phyloP scores from a whole-genome alignment of 2,329 filamentous ascomycete genomes.

The Rhinocladiella mackenziei region DNA sequence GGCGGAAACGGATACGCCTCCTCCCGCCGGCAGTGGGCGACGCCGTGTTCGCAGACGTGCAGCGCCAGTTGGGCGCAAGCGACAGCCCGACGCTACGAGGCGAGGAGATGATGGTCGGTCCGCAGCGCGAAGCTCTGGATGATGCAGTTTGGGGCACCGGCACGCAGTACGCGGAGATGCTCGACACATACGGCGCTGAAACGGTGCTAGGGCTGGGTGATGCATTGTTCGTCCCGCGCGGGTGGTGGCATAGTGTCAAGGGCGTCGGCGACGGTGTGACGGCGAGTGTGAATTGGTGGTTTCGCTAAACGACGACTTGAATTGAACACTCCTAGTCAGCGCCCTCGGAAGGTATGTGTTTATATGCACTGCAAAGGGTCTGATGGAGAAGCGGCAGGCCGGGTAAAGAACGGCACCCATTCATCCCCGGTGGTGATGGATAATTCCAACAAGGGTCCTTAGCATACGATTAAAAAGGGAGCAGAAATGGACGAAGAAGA shows the following conservation, averaged over 20 bases:
- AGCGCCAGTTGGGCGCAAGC: conserved; percentile 32
- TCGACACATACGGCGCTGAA: conserved; percentile 42
- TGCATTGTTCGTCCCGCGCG: conserved; percentile 71
- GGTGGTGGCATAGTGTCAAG: conserved; percentile 83
- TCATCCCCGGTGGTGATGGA: no score
- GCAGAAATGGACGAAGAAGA: no score
- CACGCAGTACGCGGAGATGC: conserved; percentile 25
- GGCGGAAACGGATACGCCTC: conserved; percentile 69
- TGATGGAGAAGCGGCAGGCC: no score
- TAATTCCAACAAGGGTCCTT: no score
- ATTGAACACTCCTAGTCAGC: no score
- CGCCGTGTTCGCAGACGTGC: conserved; percentile 57
- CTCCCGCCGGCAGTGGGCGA: conserved; percentile 62
- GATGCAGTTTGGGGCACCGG: conserved; percentile 63
- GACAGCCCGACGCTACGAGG: conserved; percentile 56
- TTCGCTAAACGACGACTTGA: no score
- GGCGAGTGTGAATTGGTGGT: conserved; percentile 75
- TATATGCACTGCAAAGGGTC: no score
- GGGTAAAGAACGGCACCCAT: no score
- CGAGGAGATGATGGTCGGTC: conserved; percentile 85
- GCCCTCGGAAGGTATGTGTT: no score
- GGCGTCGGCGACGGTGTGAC: conserved; percentile 57
- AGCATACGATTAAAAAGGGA: no score
- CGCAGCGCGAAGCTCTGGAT: conserved; percentile 64
- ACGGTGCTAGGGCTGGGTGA: conserved; percentile 61